Evolutionary conservation across 768 basidiomycete species (phyloP).

Genomic region (Sarcodon aspratus): DNA sequence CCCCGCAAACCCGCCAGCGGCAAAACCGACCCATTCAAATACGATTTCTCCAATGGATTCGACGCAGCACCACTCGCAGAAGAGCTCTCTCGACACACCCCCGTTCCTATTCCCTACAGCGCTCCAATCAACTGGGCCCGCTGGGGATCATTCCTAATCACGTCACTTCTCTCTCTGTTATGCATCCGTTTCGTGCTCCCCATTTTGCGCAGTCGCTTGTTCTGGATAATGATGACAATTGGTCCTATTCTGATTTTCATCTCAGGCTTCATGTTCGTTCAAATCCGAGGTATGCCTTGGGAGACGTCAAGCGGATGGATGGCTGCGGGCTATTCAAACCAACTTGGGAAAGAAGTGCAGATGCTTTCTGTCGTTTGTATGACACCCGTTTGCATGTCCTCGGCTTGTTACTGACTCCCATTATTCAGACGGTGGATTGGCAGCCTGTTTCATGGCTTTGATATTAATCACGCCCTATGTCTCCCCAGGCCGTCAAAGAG

Average conservation of each 20-base stretch:
- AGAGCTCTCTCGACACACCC: conserved; percentile 64
- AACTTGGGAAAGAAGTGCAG: conserved; percentile 88
- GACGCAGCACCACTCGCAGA: conserved; percentile 67
- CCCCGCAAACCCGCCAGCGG: conserved; percentile 49
- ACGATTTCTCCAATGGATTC: conserved; percentile 84
- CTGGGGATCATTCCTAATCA: conserved; percentile 26
- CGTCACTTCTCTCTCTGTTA: conserved; percentile 31
- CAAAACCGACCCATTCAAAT: conserved; percentile 46
- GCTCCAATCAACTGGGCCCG: conserved; percentile 68
- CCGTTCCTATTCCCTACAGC: conserved; percentile 71
- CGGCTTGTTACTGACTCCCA: background rate
- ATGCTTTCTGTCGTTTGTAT: conserved; percentile 78
- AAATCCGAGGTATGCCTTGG: conserved; percentile 75
- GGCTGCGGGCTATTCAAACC: conserved; percentile 79
- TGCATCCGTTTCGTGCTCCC: conserved; percentile 48
- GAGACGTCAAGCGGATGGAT: conserved; percentile 67
- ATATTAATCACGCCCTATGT: conserved; percentile 69
- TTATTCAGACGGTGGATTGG: conserved; percentile 70
- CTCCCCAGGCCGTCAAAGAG: conserved; percentile 63
- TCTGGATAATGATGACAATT: conserved; percentile 57
- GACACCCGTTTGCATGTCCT: conserved; percentile 18
- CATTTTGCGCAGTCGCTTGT: conserved; percentile 61
- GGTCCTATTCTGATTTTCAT: conserved; percentile 73
- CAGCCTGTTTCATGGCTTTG: conserved; percentile 69
- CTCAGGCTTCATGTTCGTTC: conserved; percentile 93